Percentiles rank a stretch among this genome's conserved stretches.
Evolutionary conservation across 1,139 yeast genomes (phyloP).

Genomic region (Diutina scorzettiae): DNA sequence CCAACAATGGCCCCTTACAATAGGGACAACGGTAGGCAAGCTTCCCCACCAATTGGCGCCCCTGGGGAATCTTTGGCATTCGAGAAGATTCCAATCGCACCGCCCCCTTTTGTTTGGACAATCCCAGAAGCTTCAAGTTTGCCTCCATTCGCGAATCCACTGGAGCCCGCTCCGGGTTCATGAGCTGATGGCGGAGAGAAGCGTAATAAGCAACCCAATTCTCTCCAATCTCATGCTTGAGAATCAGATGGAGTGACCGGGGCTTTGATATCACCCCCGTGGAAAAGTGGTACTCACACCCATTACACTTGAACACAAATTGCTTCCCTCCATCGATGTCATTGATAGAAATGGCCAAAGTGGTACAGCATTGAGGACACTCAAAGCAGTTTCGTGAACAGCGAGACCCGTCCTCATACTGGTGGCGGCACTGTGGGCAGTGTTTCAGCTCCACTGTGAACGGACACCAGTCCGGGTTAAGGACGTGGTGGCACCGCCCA

Average conservation of each 20-base stretch:
- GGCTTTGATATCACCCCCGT: slow-evolving; percentile 25
- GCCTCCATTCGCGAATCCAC: not conserved
- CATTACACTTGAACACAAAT: slow-evolving; percentile 22
- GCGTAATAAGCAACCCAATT: not conserved
- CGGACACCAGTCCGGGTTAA: slow-evolving; percentile 18
- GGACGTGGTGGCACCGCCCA: slow-evolving; percentile 23
- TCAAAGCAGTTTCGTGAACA: slow-evolving; percentile 29
- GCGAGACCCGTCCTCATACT: slow-evolving; percentile 15
- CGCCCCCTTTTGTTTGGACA: not conserved
- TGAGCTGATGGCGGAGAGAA: not conserved
- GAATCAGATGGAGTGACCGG: slow-evolving; percentile 20
- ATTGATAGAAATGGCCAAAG: slow-evolving; percentile 16
- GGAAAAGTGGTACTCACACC: slow-evolving; percentile 19
- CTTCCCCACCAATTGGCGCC: not conserved
- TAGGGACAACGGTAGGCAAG: not conserved
- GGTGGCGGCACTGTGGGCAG: slow-evolving; percentile 28
- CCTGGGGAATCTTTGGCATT: not conserved
- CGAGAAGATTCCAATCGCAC: not conserved
- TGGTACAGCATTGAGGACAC: slow-evolving; percentile 25
- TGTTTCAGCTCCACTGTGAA: slow-evolving; percentile 18
- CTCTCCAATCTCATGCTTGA: slow-evolving; percentile 12
- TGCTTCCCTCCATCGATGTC: slow-evolving; percentile 20
- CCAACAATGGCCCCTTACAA: not conserved
- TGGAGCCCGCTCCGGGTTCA: not conserved
- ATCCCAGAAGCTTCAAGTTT: not conserved